Conservation (phyloP, 768 basidiomycete genomes). For the Mycena polygramma region DNA sequence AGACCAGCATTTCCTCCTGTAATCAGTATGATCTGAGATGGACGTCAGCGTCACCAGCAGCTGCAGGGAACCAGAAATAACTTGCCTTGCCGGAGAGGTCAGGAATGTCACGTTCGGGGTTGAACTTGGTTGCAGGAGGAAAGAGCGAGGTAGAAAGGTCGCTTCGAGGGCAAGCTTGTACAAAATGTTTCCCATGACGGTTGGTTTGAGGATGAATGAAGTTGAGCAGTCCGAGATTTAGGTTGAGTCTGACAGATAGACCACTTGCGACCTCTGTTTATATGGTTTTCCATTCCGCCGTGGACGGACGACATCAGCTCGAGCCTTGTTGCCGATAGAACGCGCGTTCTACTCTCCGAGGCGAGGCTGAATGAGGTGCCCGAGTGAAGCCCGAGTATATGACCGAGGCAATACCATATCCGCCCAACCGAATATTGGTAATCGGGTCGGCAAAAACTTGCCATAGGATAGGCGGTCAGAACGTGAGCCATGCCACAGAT, state of each 20-base stretch:
- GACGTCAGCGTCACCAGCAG: not conserved
- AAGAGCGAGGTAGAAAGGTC: not conserved
- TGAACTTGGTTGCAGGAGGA: not conserved
- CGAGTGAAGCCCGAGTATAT: too few relatives aligned
- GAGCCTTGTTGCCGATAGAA: not conserved
- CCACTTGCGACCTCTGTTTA: not conserved
- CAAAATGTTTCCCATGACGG: not conserved
- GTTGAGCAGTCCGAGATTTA: too few relatives aligned
- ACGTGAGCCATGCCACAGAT: too few relatives aligned
- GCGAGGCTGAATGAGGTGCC: not conserved
- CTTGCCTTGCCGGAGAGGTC: constrained; percentile 18
- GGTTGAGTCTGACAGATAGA: not conserved
- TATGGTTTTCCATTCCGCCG: not conserved
- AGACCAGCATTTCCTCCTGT: constrained; percentile 13
- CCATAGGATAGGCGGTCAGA: too few relatives aligned
- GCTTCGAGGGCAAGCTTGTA: not conserved
- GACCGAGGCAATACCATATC: too few relatives aligned
- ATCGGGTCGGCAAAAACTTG: too few relatives aligned
- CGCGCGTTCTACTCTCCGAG: not conserved
- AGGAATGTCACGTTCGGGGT: constrained; percentile 4
- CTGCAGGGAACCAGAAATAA: not conserved
- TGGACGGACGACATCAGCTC: not conserved
- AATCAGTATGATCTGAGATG: not conserved
- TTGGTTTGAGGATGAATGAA: not conserved
- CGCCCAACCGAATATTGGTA: too few relatives aligned